These are phyloP conservation scores for Pyronema domesticum DNA, from an alignment of 495 filamentous ascomycete genomes.

Conservation along the genomic window DNA sequence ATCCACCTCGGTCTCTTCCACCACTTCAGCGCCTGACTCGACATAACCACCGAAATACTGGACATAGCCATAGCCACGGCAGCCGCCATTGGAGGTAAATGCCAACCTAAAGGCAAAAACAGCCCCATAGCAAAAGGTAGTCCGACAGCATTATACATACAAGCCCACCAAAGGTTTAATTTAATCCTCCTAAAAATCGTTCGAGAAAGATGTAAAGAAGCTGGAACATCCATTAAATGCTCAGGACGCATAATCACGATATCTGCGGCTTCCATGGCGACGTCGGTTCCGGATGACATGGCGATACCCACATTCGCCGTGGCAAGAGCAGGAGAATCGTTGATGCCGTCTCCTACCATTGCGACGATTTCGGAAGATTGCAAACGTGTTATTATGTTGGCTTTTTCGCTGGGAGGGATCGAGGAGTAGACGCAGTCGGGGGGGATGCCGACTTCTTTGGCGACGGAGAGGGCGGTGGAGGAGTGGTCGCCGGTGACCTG, in stretches of 20 bases:
- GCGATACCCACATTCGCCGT: conserved; percentile 87
- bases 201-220: conserved; percentile 61
- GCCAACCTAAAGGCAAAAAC: conserved; percentile 72
- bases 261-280: conserved; percentile 94
- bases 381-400: conserved; percentile 58
- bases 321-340: conserved; percentile 90
- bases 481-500: conserved; percentile 77
- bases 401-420: conserved; percentile 75
- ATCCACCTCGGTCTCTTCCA: conserved; percentile 86
- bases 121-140: conserved; percentile 93
- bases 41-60: conserved; percentile 76
- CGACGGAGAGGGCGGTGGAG: conserved; percentile 65
- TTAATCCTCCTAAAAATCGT: conserved; percentile 87
- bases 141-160: conserved; percentile 78
- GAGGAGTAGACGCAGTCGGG: conserved; percentile 56
- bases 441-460: conserved; percentile 64
- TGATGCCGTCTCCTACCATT: conserved; percentile 98
- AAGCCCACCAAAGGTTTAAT: conserved; percentile 80
- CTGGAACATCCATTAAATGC: conserved; percentile 79
- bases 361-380: conserved; percentile 57
- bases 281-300: conserved; percentile 80
- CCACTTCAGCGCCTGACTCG: conserved; percentile 64
- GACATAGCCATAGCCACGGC: conserved; percentile 86
- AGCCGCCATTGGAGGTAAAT: conserved; percentile 85
- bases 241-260: conserved; percentile 89